Percentiles rank a stretch among this genome's conserved stretches.
phyloP scores from a whole-genome alignment of 2,329 filamentous ascomycete species.

The Lecanicillium sp. region DNA sequence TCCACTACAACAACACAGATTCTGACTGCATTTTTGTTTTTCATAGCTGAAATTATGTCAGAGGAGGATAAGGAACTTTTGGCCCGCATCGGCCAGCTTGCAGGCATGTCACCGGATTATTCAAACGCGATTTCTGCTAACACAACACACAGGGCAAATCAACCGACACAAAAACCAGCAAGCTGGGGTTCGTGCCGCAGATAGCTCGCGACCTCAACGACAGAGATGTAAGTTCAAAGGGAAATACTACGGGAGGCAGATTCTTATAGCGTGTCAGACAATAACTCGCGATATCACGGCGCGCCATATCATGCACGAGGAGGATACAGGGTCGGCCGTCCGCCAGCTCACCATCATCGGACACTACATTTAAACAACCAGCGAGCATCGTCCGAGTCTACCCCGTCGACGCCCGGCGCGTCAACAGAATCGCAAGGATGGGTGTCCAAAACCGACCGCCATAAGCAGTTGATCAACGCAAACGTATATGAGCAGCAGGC shows the following conservation, averaged over 20 bases:
- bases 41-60: constrained; percentile 25
- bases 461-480: constrained; percentile 77
- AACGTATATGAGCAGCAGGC: constrained; percentile 68
- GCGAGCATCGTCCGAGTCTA: constrained; percentile 26
- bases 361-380: constrained; percentile 57
- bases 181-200: constrained; percentile 27
- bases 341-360: constrained; percentile 32
- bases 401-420: constrained; percentile 28
- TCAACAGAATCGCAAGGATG: constrained; percentile 33
- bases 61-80: constrained; percentile 45
- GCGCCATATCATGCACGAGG: constrained; percentile 26
- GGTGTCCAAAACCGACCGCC: constrained; percentile 67
- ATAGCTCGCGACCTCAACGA: constrained; percentile 5
- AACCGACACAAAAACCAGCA: constrained; percentile 68
- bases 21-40: no score
- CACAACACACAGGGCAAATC: constrained; percentile 56
- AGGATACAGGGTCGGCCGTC: constrained; percentile 28
- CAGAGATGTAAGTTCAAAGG: neutral
- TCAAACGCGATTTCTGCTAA: constrained; percentile 14
- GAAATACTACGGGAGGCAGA: no score
- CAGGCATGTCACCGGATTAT: constrained; percentile 28
- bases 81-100: constrained; percentile 44
- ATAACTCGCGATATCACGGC: constrained; percentile 22
- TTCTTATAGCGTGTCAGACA: constrained; percentile 17
- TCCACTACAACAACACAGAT: neutral